Base-by-base conservation (phyloP, 495 filamentous ascomycete genomes). In the Podospora pseudocomata region DNA sequence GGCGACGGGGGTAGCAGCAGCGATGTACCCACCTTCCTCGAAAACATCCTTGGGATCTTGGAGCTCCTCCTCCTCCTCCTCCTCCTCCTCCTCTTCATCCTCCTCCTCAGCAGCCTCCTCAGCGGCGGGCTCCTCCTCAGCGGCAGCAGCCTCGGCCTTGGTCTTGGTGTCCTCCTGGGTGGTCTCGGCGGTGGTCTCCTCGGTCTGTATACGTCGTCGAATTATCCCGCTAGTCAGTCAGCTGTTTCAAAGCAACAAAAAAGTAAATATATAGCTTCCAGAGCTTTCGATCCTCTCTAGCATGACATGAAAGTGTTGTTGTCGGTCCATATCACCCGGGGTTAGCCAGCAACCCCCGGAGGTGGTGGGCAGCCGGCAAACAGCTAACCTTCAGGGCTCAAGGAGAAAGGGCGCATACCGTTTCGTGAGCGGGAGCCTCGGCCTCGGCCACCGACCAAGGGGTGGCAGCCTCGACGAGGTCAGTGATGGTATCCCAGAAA, bases 41-140 rank as follows among this genome's bases (percentile, higher is more conserved):
- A 99, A 79, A 82, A 88, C 88, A 69, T 93, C 92, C 86, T 96
- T 96, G 68, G 87, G 86, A 77, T 99, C 95, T 71, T 88, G 88
- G 61, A 88, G 85, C 85, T 98, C 94, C 72, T 96, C 93, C 68
- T 96, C 93, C 16, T 95, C 92, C 67, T 95, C 92, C 64, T 92
- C 91, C 64, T 92, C 89, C 26, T 87, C 87, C 62, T 86, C 82
- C 16, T 79, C 83, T 54, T 79, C 83, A 4, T 81, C 83, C 55
- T 81, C 80, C 60, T 81, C 83, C 65, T 80, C 84, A 55, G 80
- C 84, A 9, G 77, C 80, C 60, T 85, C 83, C 55, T 77, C 80
- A 4, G 80, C 82, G 60, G 81, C 74, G 57, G 80, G 78, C 69
- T 80, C 81, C 66, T 81, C 82, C 39, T 80, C 79, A 78, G 70